A percentile compares a stretch with the other conserved stretches of the same genome.
These are phyloP conservation scores for Sporothrix mexicana DNA, from an alignment of 2,329 filamentous ascomycete genomes.

Conservation along the genomic window DNA sequence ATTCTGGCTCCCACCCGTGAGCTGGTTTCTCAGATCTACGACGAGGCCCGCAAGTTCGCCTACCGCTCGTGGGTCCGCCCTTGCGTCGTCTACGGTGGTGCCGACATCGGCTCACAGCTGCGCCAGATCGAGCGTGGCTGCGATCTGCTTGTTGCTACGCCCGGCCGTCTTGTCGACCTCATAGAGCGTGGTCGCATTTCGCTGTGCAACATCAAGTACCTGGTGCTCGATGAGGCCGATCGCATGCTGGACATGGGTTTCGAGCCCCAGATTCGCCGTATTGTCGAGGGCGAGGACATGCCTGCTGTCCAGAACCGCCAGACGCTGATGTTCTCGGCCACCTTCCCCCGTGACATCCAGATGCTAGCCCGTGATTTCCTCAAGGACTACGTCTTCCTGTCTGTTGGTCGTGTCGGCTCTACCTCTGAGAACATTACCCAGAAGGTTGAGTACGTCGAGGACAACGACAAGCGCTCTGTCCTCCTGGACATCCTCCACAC, in stretches of 20 bases:
- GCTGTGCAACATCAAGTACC: slow-evolving; percentile 97
- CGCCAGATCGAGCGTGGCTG: slow-evolving; percentile 97
- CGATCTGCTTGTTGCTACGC: slow-evolving; percentile 95
- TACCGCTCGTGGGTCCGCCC: slow-evolving; percentile 99
- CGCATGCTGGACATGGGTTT: slow-evolving; percentile 99
- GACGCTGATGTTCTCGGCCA: slow-evolving; percentile 99
- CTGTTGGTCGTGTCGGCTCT: slow-evolving; percentile 96
- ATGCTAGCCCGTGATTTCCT: slow-evolving; percentile 98
- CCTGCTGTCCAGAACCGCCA: slow-evolving; percentile 81
- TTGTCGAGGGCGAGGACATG: slow-evolving; percentile 99
- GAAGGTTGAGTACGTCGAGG: slow-evolving; percentile 96
- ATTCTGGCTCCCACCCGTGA: slow-evolving; percentile 97
- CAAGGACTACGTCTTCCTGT: slow-evolving; percentile 99
- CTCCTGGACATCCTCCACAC: slow-evolving; percentile 97
- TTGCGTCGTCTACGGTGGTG: slow-evolving; percentile 98
- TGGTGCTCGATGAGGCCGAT: slow-evolving; percentile 98
- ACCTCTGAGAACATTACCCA: slow-evolving; percentile 99
- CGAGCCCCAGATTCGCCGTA: slow-evolving; percentile 98
- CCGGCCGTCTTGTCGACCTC: slow-evolving; percentile 94
- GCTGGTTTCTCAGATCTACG: slow-evolving; percentile 97
- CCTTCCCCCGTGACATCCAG: slow-evolving; percentile 98
- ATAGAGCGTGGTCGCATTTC: slow-evolving; percentile 99
- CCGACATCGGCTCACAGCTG: slow-evolving; percentile 96
- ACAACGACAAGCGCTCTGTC: slow-evolving; percentile 94
- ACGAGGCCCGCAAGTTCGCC: slow-evolving; percentile 96